Evolutionary conservation across 345 rosid species (phyloP).

Genomic region (Syzygium aromaticum): DNA sequence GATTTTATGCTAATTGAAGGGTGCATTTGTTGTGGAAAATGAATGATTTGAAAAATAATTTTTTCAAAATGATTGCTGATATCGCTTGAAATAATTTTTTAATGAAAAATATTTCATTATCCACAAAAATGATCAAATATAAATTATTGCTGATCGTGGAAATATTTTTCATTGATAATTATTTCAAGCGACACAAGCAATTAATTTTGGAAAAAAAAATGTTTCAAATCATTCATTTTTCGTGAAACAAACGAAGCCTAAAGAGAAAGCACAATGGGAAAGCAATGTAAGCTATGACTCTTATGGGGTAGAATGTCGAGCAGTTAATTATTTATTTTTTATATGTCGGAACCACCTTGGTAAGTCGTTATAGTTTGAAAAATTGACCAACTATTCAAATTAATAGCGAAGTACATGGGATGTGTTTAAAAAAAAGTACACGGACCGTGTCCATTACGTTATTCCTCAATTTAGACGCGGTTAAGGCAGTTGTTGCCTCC

Average conservation of each 20-base stretch:
- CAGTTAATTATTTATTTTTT: too few relatives aligned
- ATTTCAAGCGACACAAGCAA: neutral
- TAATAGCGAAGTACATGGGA: neutral
- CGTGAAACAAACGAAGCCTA: rapidly evolving
- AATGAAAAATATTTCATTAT: too few relatives aligned
- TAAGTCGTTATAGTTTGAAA: neutral
- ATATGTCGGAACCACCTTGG: neutral
- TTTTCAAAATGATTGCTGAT: neutral
- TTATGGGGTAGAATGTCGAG: neutral
- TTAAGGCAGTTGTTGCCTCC: neutral
- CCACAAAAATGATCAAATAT: neutral
- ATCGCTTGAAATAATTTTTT: neutral
- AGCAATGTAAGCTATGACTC: neutral
- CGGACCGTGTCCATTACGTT: neutral
- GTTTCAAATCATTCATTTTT: rapidly evolving
- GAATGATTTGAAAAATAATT: too few relatives aligned
- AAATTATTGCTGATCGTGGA: too few relatives aligned
- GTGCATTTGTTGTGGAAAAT: neutral
- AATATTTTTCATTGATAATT: too few relatives aligned
- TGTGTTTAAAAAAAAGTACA: neutral
- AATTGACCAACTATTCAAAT: neutral
- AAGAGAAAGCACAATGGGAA: neutral
- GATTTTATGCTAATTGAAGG: neutral
- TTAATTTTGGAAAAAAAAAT: too few relatives aligned
- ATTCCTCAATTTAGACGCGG: neutral